Evolutionary conservation across 106 monocot species (phyloP).

Genomic region (Dendrobium officinale): DNA sequence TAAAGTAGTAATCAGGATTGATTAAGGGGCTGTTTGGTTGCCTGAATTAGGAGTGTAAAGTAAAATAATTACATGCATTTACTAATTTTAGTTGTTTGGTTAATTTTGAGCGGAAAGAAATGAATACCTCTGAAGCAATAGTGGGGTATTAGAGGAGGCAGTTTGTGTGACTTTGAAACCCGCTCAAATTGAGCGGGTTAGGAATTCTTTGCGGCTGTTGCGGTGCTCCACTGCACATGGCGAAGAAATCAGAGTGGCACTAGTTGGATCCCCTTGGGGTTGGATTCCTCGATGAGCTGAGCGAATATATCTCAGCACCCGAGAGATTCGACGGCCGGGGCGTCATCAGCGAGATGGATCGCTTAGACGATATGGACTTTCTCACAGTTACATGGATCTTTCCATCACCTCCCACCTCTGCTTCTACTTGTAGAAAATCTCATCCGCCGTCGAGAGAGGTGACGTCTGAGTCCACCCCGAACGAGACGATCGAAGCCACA

Average conservation of each 20-base stretch:
- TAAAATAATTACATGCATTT: too few relatives aligned
- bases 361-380: constrained; percentile 41
- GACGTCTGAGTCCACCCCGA: constrained; percentile 53
- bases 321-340: constrained; percentile 63
- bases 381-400: constrained; percentile 57
- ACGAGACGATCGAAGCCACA: constrained; percentile 46
- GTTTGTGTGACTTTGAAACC: too few relatives aligned
- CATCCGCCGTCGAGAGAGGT: constrained; percentile 43
- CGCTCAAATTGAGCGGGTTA: too few relatives aligned
- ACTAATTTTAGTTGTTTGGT: too few relatives aligned
- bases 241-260: constrained; percentile 54
- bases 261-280: constrained; percentile 60
- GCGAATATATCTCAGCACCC: constrained; percentile 58
- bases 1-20: too few relatives aligned
- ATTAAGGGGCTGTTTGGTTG: too few relatives aligned
- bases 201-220: not conserved
- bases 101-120: too few relatives aligned
- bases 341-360: constrained; percentile 35
- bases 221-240: constrained; percentile 35
- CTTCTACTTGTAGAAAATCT: constrained; percentile 33
- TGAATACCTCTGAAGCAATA: too few relatives aligned
- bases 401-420: constrained; percentile 53
- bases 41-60: too few relatives aligned
- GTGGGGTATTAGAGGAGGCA: too few relatives aligned
- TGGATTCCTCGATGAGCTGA: constrained; percentile 56